phyloP scores from a whole-genome alignment of 805 yeast genomes.

The Candida hungchunana region DNA sequence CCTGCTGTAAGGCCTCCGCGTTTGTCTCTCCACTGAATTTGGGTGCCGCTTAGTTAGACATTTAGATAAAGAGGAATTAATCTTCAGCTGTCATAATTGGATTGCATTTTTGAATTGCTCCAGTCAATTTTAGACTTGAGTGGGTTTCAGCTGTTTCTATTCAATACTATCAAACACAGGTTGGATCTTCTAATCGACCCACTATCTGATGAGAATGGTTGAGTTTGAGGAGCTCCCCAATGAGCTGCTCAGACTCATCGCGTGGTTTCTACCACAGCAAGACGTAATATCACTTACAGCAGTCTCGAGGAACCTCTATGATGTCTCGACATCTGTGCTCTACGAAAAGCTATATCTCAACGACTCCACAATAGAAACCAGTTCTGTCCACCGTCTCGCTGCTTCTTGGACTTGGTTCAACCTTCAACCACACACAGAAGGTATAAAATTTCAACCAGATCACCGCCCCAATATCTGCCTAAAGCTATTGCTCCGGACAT shows the following conservation, averaged over 20 bases:
- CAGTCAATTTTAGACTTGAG: neutral
- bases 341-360: conserved; percentile 37
- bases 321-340: conserved; percentile 29
- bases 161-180: neutral
- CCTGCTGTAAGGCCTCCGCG: too few relatives aligned
- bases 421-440: conserved; percentile 2
- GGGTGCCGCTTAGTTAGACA: neutral
- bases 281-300: conserved; percentile 29
- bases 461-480: conserved; percentile 24
- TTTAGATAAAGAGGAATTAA: too few relatives aligned
- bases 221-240: conserved; percentile 15
- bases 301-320: conserved; percentile 27
- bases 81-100: too few relatives aligned
- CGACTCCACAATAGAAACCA: conserved; percentile 36
- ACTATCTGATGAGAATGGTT: neutral
- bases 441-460: conserved; percentile 23
- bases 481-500: conserved; percentile 24
- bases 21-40: neutral
- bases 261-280: conserved; percentile 28
- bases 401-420: conserved; percentile 35
- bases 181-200: neutral
- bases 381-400: conserved; percentile 32
- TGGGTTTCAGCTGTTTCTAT: neutral
- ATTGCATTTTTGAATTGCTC: neutral
- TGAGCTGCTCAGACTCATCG: conserved; percentile 18